Conservation (phyloP, 2,329 filamentous ascomycete species). For the Ilyonectria destructans region DNA sequence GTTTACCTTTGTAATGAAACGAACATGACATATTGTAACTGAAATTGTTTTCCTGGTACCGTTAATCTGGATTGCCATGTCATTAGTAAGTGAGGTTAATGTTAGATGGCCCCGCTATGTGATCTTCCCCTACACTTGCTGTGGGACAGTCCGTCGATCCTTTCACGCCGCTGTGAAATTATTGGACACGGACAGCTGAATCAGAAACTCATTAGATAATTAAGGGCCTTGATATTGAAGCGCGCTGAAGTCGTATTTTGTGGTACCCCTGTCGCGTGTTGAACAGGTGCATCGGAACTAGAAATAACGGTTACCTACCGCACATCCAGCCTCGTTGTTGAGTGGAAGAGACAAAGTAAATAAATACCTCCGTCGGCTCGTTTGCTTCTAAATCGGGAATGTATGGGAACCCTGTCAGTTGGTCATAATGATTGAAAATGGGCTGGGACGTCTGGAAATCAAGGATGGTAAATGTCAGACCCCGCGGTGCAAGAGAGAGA, state of each 20-base stretch:
- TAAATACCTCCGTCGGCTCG: rapidly evolving
- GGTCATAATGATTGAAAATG: neutral
- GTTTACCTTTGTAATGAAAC: slow-evolving; percentile 38
- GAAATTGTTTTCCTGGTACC: slow-evolving; percentile 8
- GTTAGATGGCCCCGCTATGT: neutral
- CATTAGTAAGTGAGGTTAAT: neutral
- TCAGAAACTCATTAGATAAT: neutral
- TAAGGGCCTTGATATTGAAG: neutral
- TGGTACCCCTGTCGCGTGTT: neutral
- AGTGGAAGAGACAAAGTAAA: neutral
- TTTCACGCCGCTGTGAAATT: neutral
- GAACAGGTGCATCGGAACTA: neutral
- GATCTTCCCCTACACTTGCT: no score
- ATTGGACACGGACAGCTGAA: neutral
- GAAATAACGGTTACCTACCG: neutral
- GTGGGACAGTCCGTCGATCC: neutral
- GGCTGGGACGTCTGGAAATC: neutral
- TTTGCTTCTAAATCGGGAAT: neutral
- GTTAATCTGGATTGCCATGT: neutral
- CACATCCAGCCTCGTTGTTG: neutral
- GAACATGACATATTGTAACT: slow-evolving; percentile 24
- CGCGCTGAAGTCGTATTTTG: neutral
- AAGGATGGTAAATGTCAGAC: neutral
- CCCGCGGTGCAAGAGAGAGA: neutral
- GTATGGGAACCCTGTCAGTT: neutral